Conservation (phyloP, 495 filamentous ascomycete genomes). For the Penicillium paxilli region DNA sequence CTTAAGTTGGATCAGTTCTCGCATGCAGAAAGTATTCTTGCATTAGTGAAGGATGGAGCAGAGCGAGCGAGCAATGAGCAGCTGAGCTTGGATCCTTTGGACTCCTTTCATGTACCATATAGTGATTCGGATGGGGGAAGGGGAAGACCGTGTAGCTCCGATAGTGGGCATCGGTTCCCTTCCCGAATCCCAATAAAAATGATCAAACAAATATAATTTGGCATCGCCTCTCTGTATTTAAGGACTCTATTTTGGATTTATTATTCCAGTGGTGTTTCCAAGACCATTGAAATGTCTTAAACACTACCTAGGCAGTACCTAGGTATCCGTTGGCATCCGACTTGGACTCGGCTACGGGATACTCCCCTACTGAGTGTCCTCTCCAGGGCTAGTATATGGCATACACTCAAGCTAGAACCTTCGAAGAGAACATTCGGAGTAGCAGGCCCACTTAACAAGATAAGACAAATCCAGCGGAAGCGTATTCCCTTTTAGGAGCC, state of each 20-base stretch:
- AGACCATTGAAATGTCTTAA: too few species aligned
- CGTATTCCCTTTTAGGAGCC: constrained; percentile 18
- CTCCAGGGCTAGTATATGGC: too few species aligned
- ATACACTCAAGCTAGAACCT: too few species aligned
- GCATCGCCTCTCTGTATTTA: too few species aligned
- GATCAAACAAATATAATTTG: constrained; percentile 1
- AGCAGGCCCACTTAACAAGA: background rate
- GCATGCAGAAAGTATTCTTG: background rate
- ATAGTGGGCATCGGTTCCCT: constrained; percentile 3
- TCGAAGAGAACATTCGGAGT: too few species aligned
- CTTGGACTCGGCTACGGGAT: too few species aligned
- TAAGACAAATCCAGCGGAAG: constrained; percentile 16
- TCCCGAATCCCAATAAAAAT: constrained; percentile 17
- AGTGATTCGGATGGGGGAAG: constrained; percentile 18
- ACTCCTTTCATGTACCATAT: constrained; percentile 31
- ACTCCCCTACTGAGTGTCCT: too few species aligned
- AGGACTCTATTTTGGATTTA: too few species aligned
- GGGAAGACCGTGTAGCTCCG: constrained; percentile 1
- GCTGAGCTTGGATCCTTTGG: background rate
- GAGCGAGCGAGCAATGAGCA: background rate
- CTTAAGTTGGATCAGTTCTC: background rate
- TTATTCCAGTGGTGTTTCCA: too few species aligned
- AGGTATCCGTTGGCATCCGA: too few species aligned
- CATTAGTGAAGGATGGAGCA: background rate
- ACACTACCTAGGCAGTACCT: too few species aligned